Conservation (phyloP, 2,329 filamentous ascomycete genomes). For the Sclerotinia subarctica region DNA sequence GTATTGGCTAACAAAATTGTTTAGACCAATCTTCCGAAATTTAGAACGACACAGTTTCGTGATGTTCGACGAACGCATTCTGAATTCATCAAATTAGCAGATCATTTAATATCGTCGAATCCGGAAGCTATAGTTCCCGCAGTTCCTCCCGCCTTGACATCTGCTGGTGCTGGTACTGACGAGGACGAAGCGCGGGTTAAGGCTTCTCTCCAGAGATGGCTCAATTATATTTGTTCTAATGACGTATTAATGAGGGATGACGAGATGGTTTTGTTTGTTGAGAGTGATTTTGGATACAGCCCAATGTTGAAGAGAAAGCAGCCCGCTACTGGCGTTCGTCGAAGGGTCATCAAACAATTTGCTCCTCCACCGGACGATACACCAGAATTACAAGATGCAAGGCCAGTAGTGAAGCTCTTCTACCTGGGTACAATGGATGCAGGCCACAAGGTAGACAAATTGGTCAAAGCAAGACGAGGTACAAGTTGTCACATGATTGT, state of each 20-base stretch:
- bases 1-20: slow-evolving; percentile 24
- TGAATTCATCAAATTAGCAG: slow-evolving; percentile 93
- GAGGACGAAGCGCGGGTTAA: slow-evolving; percentile 92
- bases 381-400: slow-evolving; percentile 83
- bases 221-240: slow-evolving; percentile 89
- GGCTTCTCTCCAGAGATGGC: slow-evolving; percentile 85
- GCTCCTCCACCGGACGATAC: slow-evolving; percentile 96
- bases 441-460: slow-evolving; percentile 92
- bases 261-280: slow-evolving; percentile 97
- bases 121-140: slow-evolving; percentile 92
- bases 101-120: slow-evolving; percentile 96
- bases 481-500: slow-evolving; percentile 36
- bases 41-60: slow-evolving; percentile 95
- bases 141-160: slow-evolving; percentile 90
- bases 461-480: slow-evolving; percentile 92
- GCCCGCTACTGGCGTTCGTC: slow-evolving; percentile 88
- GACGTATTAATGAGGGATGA: slow-evolving; percentile 93
- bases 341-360: slow-evolving; percentile 97
- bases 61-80: slow-evolving; percentile 94
- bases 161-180: slow-evolving; percentile 90
- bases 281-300: slow-evolving; percentile 97
- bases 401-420: slow-evolving; percentile 90
- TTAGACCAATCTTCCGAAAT: slow-evolving; percentile 97
- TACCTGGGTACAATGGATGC: slow-evolving; percentile 94
- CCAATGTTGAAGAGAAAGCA: slow-evolving; percentile 95